phyloP scores from a whole-genome alignment of 192 early-diverging fungal genomes.

The Coemansia sp. region DNA sequence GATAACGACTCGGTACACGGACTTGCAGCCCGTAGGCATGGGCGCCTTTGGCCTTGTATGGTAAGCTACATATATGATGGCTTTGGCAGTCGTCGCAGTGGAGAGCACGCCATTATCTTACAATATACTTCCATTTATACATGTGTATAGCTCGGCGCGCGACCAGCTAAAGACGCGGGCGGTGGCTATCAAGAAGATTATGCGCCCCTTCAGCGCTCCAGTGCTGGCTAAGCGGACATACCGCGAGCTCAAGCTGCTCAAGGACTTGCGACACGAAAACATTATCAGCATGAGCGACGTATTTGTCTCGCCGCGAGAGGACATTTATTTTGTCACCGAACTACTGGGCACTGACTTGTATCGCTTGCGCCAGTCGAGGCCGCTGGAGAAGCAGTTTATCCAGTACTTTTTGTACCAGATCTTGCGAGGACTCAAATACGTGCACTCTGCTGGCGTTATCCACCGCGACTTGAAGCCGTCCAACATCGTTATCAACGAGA shows the following conservation, averaged over 20 bases:
- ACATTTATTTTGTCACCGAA: slow-evolving; percentile 98
- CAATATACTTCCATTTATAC: neutral
- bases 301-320: slow-evolving; percentile 90
- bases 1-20: slow-evolving; percentile 84
- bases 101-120: neutral
- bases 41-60: slow-evolving; percentile 98
- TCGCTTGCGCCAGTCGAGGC: slow-evolving; percentile 84
- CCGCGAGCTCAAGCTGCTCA: slow-evolving; percentile 92
- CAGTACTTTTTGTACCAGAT: slow-evolving; percentile 99
- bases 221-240: slow-evolving; percentile 94
- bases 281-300: slow-evolving; percentile 92
- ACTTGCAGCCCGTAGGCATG: slow-evolving; percentile 94
- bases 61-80: slow-evolving; percentile 50
- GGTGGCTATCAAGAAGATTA: slow-evolving; percentile 96
- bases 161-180: slow-evolving; percentile 80
- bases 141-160: slow-evolving; percentile 74
- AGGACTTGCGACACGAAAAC: slow-evolving; percentile 94
- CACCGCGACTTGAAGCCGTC: slow-evolving; percentile 97
- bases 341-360: slow-evolving; percentile 94
- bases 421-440: slow-evolving; percentile 87
- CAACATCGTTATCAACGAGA: slow-evolving; percentile 96
- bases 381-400: slow-evolving; percentile 92
- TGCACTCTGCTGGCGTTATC: slow-evolving; percentile 94
- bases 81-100: too few relatives aligned
- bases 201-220: slow-evolving; percentile 90